Base-by-base conservation (phyloP, 2,329 filamentous ascomycete genomes). In the Exophiala sp. region DNA sequence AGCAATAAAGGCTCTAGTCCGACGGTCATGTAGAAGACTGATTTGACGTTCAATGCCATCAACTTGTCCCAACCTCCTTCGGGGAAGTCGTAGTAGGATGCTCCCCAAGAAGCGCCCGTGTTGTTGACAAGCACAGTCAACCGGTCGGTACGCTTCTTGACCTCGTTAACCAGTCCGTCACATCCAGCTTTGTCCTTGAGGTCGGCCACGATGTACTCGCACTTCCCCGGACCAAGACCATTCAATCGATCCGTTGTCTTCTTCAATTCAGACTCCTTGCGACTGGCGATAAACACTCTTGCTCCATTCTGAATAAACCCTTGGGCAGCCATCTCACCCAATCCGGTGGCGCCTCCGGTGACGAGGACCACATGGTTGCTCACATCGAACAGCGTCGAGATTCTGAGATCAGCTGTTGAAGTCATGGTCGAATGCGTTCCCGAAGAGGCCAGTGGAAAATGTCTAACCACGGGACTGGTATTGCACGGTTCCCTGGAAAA, bases 51-150 rank as follows among this genome's bases (percentile, higher is more conserved):
- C 57, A 78, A 64, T 8, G 72, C 73, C 57, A 78, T 74, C 18
- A 80, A 67, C 56, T 79, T 76, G 56, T 78, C 77, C 75, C 77
- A 81, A 34, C 74, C 78, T 40, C 71, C 68, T 54, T 78, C 76
- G 0, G 76, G 76, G 58, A 78, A 80, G 62, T 79, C 70, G 52
- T 78, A 74, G 61, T 79, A 80, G 22, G 76, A 73, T 21, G 73
- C 77, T 8, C 76, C 77, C 71, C 75, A 78, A 45, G 73, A 75
- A 7, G 71, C 75, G 13, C 75, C 75, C 7, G 74, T 74, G 32
- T 53, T 53, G 60, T 78, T 77, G 45, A 78, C 66, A 16, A 77
- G 64, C 19, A 77, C 71, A 57, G 63, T 76, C 64, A 77, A 47
- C 10, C 64, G 58, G 30, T 68, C 66, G 2, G 63, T 63, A 8